Percentiles rank a stretch among this genome's conserved stretches.
Conservation (phyloP, 805 yeast genomes). For the Metschnikowia reukaufii region DNA sequence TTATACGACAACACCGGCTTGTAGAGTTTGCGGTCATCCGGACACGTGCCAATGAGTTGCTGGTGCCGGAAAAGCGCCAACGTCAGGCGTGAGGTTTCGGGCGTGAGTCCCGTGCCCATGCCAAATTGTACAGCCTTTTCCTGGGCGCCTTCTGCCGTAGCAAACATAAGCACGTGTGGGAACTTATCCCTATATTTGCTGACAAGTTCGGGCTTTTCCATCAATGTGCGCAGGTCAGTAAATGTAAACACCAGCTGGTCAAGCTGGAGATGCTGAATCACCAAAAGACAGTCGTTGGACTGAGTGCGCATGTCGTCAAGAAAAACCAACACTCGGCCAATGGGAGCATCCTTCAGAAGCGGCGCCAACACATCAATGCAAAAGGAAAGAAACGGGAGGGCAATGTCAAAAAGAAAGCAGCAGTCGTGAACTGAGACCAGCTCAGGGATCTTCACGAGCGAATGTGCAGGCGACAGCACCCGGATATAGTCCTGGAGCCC, state of each 20-base stretch:
- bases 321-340: slow-evolving; percentile 26
- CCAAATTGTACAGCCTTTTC: slow-evolving; percentile 9
- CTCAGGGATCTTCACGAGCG: slow-evolving; percentile 30
- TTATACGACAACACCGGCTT: slow-evolving; percentile 12
- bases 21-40: slow-evolving; percentile 6
- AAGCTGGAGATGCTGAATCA: slow-evolving; percentile 28
- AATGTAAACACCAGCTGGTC: slow-evolving; percentile 18
- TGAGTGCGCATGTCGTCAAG: slow-evolving; percentile 31
- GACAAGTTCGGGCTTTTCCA: slow-evolving; percentile 2
- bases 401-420: slow-evolving; percentile 33
- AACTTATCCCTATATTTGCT: slow-evolving; percentile 12
- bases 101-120: not conserved
- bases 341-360: slow-evolving; percentile 1
- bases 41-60: not conserved
- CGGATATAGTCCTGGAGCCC: slow-evolving; percentile 40
- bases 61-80: slow-evolving; percentile 8
- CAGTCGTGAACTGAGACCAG: slow-evolving; percentile 38
- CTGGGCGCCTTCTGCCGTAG: slow-evolving; percentile 7
- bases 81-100: not conserved
- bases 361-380: slow-evolving; percentile 21
- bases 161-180: slow-evolving; percentile 17
- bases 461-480: slow-evolving; percentile 25
- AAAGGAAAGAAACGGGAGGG: slow-evolving; percentile 36
- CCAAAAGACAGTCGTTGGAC: slow-evolving; percentile 39
- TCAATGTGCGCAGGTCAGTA: slow-evolving; percentile 13